Evolutionary conservation across 495 filamentous ascomycete species (phyloP), one percentile per base, ranked within the genome.

Genomic region (Sporormia fimetaria): DNA sequence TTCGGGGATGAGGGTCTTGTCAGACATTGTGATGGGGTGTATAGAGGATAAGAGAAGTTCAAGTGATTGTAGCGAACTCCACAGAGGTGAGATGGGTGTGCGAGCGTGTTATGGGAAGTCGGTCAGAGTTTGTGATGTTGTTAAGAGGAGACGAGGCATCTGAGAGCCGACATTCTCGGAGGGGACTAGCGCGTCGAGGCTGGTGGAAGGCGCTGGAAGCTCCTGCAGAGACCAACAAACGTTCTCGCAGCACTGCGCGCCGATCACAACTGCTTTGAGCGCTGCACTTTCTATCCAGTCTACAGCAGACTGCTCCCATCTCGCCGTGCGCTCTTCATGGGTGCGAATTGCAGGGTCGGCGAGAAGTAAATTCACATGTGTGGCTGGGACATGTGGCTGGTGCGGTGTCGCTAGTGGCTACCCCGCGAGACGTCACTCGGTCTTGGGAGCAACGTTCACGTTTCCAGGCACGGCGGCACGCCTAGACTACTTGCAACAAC

Each of bases 1-100:
- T 57, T 63, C 61, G 4, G 61, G 61, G 3, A 57, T 62, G 42
- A 61, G 32, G 4, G 40, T 40, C 28, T 37, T 21, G 15, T 14
- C 12, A 31, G 55, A 30, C 55, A 57, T 57, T n/a, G n/a, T n/a
- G n/a, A n/a, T n/a, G n/a, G n/a, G n/a, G n/a, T n/a, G n/a, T n/a
- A n/a, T n/a, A n/a, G n/a, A n/a, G n/a, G 14, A 5, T 50, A 25
- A 18, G 34, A 14, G 34, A 37, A 22, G 34, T 17, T 17, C 12
- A 4, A 17, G n/a, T 4, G 17, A 3, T 16, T 35, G n/a, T n/a
- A n/a, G n/a, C n/a, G n/a, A n/a, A n/a, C n/a, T n/a, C n/a, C n/a
- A n/a, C n/a, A n/a, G n/a, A n/a, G n/a, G n/a, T n/a, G n/a, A n/a
- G n/a, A n/a, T n/a, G n/a, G n/a, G n/a, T n/a, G n/a, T n/a, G n/a